phyloP scores from a whole-genome alignment of 768 basidiomycete species.

The Coprinopsis cinerea region DNA sequence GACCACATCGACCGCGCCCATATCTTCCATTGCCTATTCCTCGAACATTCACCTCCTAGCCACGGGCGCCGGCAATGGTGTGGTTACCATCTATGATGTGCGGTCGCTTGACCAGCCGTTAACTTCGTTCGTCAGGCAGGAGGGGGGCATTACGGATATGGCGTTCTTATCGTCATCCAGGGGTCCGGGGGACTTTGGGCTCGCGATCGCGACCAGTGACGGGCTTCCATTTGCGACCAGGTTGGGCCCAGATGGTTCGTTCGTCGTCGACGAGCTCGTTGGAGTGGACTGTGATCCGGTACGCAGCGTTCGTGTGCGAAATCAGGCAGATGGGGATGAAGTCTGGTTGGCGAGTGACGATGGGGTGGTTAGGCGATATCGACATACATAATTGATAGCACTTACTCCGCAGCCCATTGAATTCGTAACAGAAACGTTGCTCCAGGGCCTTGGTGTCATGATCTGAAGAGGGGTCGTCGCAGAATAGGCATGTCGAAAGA shows the following conservation, averaged over 20 bases:
- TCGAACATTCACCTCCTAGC: conserved; percentile 39
- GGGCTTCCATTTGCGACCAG: conserved; percentile 54
- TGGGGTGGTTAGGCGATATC: conserved; percentile 52
- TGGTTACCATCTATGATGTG: conserved; percentile 52
- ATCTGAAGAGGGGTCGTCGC: no score
- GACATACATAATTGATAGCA: not conserved
- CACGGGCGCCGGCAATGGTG: conserved; percentile 51
- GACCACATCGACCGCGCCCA: conserved; percentile 10
- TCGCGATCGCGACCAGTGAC: conserved; percentile 51
- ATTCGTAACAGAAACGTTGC: not conserved
- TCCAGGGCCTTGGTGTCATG: no score
- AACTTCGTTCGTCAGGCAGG: conserved; percentile 38
- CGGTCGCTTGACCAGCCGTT: conserved; percentile 36
- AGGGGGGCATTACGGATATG: conserved; percentile 46
- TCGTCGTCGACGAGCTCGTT: conserved; percentile 43
- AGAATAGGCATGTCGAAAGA: no score
- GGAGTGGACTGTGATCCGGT: conserved; percentile 61
- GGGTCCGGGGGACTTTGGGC: conserved; percentile 20
- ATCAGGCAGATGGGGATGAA: conserved; percentile 11
- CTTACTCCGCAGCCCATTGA: not conserved
- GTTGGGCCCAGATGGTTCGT: conserved; percentile 36
- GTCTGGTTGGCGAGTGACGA: conserved; percentile 42
- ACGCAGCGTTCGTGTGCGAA: conserved; percentile 31
- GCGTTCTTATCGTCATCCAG: conserved; percentile 22
- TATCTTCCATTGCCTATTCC: conserved; percentile 38